Percentiles rank a stretch among this genome's conserved stretches.
Conservation (phyloP, 768 basidiomycete genomes). For the Brasilioporus rufonigricans region DNA sequence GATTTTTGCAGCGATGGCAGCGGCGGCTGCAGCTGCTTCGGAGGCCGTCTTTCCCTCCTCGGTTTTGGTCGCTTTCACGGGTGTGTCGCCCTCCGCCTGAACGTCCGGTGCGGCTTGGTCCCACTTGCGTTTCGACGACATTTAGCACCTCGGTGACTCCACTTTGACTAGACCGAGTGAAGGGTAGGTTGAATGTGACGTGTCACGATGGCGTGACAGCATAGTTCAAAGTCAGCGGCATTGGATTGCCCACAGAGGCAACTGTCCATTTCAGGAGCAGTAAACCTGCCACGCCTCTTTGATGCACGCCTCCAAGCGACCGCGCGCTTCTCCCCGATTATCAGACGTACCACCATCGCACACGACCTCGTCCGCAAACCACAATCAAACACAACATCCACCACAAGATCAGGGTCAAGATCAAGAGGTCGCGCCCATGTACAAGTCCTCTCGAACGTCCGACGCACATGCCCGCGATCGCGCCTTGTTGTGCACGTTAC, state of each 20-base stretch:
- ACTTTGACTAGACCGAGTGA: background rate
- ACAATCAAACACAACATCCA: background rate
- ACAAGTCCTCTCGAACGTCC: slow-evolving; percentile 33
- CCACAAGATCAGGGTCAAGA: slow-evolving; percentile 15
- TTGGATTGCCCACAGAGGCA: background rate
- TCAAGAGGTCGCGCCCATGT: slow-evolving; percentile 26
- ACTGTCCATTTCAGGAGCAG: background rate
- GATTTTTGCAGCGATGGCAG: slow-evolving; percentile 93
- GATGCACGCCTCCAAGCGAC: slow-evolving; percentile 33
- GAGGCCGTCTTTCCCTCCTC: slow-evolving; percentile 53
- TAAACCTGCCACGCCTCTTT: too few species aligned
- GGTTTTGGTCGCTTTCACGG: slow-evolving; percentile 43
- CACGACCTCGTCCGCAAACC: slow-evolving; percentile 17
- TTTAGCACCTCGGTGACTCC: too few species aligned
- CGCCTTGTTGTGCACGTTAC: slow-evolving; percentile 67
- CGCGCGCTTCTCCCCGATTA: slow-evolving; percentile 28
- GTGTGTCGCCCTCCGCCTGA: slow-evolving; percentile 39
- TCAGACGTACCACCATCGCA: slow-evolving; percentile 36
- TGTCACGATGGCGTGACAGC: slow-evolving; percentile 17
- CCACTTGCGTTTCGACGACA: slow-evolving; percentile 83
- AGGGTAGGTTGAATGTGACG: background rate
- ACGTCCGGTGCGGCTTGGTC: slow-evolving; percentile 59
- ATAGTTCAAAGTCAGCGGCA: slow-evolving; percentile 23
- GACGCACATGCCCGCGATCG: slow-evolving; percentile 21
- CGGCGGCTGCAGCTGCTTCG: slow-evolving; percentile 68